Percentiles rank a stretch among this genome's conserved stretches.
Evolutionary conservation across 2,329 filamentous ascomycete species (phyloP).

Genomic region (Ascochyta lentis): DNA sequence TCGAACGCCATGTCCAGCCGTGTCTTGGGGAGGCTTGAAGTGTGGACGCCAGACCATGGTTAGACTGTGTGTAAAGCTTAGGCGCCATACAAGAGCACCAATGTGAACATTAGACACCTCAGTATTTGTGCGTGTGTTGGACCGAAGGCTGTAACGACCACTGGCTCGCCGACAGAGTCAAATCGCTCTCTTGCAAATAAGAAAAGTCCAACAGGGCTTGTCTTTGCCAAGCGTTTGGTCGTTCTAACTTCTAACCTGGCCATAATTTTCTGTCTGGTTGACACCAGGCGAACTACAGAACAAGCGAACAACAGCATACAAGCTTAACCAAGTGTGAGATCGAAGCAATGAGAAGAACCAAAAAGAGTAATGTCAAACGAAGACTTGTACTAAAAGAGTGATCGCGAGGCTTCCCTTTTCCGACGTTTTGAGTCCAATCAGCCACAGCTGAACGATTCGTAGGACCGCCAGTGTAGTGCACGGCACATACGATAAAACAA

Average conservation of each 20-base stretch:
- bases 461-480: background rate
- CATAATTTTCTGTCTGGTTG: background rate
- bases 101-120: too few species aligned
- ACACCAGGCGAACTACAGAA: background rate
- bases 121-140: too few species aligned
- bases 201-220: background rate
- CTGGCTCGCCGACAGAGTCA: too few species aligned
- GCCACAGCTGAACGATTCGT: conserved; percentile 3
- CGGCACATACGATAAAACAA: background rate
- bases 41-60: too few species aligned
- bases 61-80: too few species aligned
- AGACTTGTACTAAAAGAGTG: background rate
- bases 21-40: too few species aligned
- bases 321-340: background rate
- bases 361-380: background rate
- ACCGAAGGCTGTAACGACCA: too few species aligned
- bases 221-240: background rate
- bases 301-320: background rate
- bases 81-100: too few species aligned
- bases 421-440: background rate
- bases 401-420: background rate
- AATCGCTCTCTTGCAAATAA: background rate
- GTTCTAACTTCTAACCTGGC: background rate
- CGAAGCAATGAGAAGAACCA: background rate
- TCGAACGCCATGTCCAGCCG: too few species aligned